Percentiles rank a stretch among this genome's conserved stretches.
These are phyloP conservation scores for Penicillium egyptiacum DNA, from an alignment of 495 filamentous ascomycete genomes.

Conservation along the genomic window DNA sequence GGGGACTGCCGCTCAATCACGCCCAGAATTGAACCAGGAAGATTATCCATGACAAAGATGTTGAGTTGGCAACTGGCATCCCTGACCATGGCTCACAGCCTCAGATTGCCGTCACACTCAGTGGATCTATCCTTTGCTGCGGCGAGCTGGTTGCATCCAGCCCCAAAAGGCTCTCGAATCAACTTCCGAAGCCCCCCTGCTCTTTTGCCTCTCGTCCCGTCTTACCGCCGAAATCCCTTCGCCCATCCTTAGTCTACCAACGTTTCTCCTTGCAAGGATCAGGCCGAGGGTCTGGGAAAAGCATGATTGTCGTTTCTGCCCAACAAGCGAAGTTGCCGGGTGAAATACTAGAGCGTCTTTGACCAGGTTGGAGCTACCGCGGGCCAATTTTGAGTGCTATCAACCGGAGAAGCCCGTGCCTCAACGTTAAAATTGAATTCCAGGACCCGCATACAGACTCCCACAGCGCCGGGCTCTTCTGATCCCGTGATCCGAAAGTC, in stretches of 20 bases:
- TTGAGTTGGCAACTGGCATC: constrained; percentile 42
- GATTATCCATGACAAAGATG: constrained; percentile 34
- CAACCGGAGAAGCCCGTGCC: constrained; percentile 13
- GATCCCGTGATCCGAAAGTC: constrained; percentile 47
- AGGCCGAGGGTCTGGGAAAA: constrained; percentile 21
- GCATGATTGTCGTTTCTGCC: constrained; percentile 26
- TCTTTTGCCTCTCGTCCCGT: constrained; percentile 29
- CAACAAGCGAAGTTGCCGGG: constrained; percentile 28
- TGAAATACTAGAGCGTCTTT: constrained; percentile 8
- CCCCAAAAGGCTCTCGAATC: constrained; percentile 24
- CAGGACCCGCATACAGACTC: constrained; percentile 43
- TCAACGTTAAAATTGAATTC: constrained; percentile 51
- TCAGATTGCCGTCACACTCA: constrained; percentile 24
- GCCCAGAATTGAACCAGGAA: constrained; percentile 20
- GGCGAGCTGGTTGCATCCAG: constrained; percentile 21
- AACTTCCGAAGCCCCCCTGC: constrained; percentile 35
- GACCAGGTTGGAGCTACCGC: constrained; percentile 2
- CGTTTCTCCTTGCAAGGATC: constrained; percentile 36
- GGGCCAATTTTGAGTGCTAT: constrained; percentile 15
- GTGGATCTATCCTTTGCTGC: constrained; percentile 28
- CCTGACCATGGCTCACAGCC: constrained; percentile 28
- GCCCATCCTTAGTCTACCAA: constrained; percentile 26
- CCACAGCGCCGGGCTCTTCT: constrained; percentile 40
- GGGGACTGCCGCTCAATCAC: constrained; percentile 26
- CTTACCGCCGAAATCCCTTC: constrained; percentile 29